Conservation (phyloP, 2,329 filamentous ascomycete genomes). For the Sclerotinia subarctica region DNA sequence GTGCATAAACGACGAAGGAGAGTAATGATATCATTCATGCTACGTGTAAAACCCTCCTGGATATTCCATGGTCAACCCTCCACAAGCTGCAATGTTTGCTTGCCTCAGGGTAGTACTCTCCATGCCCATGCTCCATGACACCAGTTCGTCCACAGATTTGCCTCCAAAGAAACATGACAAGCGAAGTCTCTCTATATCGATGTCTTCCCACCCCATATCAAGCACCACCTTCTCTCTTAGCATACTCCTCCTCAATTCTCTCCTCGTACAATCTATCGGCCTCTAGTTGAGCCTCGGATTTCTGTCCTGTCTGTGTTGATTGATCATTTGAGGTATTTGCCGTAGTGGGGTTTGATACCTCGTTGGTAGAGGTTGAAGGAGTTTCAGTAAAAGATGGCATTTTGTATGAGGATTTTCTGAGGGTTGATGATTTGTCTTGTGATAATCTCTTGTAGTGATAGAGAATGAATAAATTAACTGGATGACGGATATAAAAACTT, state of each 20-base stretch:
- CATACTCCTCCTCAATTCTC: conserved; percentile 27
- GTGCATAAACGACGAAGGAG: not conserved
- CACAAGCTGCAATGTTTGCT: not conserved
- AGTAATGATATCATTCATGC: conserved; percentile 2
- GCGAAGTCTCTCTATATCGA: not conserved
- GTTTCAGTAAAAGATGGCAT: conserved; percentile 20
- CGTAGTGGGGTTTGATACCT: not conserved
- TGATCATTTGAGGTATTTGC: not conserved
- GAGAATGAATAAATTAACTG: not conserved
- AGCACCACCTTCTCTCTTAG: conserved; percentile 32
- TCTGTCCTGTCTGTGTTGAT: conserved; percentile 9
- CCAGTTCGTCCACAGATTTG: not conserved
- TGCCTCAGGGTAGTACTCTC: not conserved
- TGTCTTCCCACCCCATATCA: conserved; percentile 27
- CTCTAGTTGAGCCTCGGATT: conserved; percentile 22
- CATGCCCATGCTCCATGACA: not conserved
- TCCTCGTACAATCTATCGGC: conserved; percentile 27
- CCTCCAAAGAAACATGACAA: not conserved
- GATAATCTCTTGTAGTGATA: not conserved
- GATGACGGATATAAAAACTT: not conserved
- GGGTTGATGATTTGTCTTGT: not conserved
- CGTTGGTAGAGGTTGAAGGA: not conserved
- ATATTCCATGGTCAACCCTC: not conserved
- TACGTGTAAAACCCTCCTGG: not conserved
- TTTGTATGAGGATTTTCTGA: not conserved